Percentiles rank a stretch among this genome's conserved stretches.
These are phyloP conservation scores for Coelastrella sp. DNA, from an alignment of 139 green algal species.

Conservation along the genomic window DNA sequence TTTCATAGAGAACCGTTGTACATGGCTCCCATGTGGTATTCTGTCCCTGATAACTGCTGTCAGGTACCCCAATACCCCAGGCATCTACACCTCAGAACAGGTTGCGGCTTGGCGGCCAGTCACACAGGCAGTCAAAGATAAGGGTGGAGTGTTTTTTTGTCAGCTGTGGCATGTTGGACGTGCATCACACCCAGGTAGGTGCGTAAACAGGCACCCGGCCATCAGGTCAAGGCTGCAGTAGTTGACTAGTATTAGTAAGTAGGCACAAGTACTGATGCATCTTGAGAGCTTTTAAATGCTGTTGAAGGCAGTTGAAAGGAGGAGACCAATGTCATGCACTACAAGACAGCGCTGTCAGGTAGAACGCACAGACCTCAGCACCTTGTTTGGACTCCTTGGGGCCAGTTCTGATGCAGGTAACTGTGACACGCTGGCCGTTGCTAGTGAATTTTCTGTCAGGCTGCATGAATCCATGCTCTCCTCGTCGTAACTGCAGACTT, in stretches of 20 bases:
- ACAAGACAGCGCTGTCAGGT: too few species aligned
- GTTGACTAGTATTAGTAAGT: background rate
- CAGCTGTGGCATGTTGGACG: constrained; percentile 86
- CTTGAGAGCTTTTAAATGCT: background rate
- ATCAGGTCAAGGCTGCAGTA: background rate
- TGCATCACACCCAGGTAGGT: constrained; percentile 60
- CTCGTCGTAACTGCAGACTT: constrained; percentile 30
- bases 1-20: background rate
- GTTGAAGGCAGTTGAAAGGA: background rate
- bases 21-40: background rate
- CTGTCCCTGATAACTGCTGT: background rate
- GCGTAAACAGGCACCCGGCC: background rate
- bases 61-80: background rate
- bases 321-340: too few species aligned
- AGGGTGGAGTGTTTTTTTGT: constrained; percentile 79
- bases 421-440: too few species aligned
- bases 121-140: constrained; percentile 78
- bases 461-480: too few species aligned
- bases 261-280: background rate
- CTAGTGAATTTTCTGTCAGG: too few species aligned
- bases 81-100: constrained; percentile 56
- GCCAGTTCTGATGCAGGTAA: too few species aligned
- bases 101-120: constrained; percentile 76
- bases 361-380: too few species aligned
- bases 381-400: too few species aligned